Conservation (phyloP, 164 flowering plant species). For the Chimonanthus praecox region DNA sequence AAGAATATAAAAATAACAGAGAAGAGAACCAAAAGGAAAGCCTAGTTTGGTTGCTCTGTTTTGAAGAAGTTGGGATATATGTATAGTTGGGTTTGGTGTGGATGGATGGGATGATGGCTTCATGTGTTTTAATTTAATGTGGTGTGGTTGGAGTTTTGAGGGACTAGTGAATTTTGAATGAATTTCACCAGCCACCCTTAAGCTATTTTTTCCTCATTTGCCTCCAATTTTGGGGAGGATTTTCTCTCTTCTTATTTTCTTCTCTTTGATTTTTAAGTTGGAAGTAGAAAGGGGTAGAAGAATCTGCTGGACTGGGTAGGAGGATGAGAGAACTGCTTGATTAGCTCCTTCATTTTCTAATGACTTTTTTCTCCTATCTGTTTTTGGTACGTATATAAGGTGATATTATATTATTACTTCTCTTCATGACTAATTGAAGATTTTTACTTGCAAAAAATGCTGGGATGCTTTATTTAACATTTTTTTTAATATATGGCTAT, state of each 20-base stretch:
- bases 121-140: not conserved
- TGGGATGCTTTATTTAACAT: not conserved
- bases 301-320: not conserved
- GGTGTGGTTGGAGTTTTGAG: constrained; percentile 19
- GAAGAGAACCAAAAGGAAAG: constrained; percentile 4
- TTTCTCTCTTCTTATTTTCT: no score
- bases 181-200: constrained; percentile 9
- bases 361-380: not conserved
- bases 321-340: no score
- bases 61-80: constrained; percentile 21
- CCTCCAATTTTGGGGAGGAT: constrained; percentile 5
- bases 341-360: constrained; percentile 7
- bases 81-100: constrained; percentile 33
- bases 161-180: constrained; percentile 20
- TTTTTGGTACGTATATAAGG: constrained; percentile 5
- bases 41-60: constrained; percentile 11
- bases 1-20: not conserved
- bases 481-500: not conserved
- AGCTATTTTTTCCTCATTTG: not conserved
- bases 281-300: not conserved
- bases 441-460: constrained; percentile 25
- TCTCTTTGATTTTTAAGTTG: no score
- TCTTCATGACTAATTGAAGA: constrained; percentile 30
- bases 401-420: constrained; percentile 13
- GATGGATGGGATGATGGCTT: constrained; percentile 19